These are phyloP conservation scores for Rhododendron molle DNA, from an alignment of 148 eudicot genomes.

Conservation along the genomic window DNA sequence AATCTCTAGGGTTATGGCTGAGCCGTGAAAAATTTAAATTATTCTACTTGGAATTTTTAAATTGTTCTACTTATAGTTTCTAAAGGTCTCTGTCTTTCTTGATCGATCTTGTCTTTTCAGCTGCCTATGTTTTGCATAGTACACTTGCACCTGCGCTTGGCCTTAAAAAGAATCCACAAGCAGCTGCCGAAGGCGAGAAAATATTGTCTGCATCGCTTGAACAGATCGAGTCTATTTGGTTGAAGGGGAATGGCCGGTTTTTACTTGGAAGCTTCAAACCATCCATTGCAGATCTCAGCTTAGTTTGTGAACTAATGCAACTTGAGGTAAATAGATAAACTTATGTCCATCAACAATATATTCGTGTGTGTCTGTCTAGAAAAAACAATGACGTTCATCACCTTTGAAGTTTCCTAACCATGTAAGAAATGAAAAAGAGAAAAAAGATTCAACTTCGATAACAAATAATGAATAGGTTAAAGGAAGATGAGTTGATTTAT, in stretches of 20 bases:
- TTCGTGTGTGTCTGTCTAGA: not conserved
- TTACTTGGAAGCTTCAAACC: conserved; percentile 74
- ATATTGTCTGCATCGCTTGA: conserved; percentile 53
- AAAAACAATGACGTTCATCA: not conserved
- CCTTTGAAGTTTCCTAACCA: not conserved
- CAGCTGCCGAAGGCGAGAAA: conserved; percentile 64
- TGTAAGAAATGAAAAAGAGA: not conserved
- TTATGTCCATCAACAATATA: not conserved
- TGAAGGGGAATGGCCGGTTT: conserved; percentile 67
- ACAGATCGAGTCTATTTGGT: conserved; percentile 69
- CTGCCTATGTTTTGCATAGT: conserved; percentile 40
- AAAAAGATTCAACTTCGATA: not conserved
- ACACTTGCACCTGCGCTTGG: conserved; percentile 62
- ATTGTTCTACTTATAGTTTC: not conserved
- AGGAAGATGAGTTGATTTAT: not conserved
- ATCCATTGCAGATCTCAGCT: conserved; percentile 87
- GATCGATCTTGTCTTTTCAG: conserved; percentile 35
- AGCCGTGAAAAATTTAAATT: not conserved
- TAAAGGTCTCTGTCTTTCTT: not conserved
- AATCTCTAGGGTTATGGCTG: not conserved
- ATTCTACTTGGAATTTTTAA: not conserved
- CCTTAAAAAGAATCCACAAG: conserved; percentile 38
- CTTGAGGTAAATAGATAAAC: conserved; percentile 57
- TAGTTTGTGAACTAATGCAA: conserved; percentile 90
- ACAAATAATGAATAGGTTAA: not conserved